phyloP scores from a whole-genome alignment of 352 stramenopile species.

The Globisporangium polare region DNA sequence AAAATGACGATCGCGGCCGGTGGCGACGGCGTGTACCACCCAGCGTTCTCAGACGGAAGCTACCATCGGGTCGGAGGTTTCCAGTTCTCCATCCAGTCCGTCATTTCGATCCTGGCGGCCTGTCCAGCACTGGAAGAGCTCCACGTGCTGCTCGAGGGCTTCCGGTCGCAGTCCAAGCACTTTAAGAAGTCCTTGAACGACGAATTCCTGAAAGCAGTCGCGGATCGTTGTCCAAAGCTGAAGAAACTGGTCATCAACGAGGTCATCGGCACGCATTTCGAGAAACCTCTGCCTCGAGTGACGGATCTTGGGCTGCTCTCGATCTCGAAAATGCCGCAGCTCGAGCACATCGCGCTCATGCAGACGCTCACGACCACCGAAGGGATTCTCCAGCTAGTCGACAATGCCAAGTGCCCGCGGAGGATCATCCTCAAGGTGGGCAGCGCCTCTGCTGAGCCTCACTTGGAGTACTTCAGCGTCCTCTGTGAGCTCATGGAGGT shows the following conservation, averaged over 20 bases:
- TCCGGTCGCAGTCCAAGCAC: background rate
- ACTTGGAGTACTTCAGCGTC: slow-evolving; percentile 2
- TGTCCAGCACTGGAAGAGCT: slow-evolving; percentile 18
- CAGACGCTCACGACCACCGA: background rate
- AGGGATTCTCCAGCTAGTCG: background rate
- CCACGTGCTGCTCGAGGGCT: slow-evolving; percentile 3
- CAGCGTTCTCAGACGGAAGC: background rate
- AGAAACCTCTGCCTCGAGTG: slow-evolving; percentile 2
- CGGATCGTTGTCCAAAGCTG: background rate
- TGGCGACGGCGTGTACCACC: slow-evolving; percentile 7
- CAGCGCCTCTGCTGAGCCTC: background rate
- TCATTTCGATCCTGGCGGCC: background rate
- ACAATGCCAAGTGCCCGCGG: background rate
- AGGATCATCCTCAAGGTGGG: slow-evolving; percentile 4
- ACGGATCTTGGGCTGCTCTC: slow-evolving; percentile 8
- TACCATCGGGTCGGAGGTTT: slow-evolving; percentile 1
- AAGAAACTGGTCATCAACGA: slow-evolving; percentile 10
- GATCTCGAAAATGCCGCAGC: slow-evolving; percentile 1
- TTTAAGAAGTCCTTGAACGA: slow-evolving; percentile 6
- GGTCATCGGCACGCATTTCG: background rate
- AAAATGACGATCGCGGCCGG: slow-evolving; percentile 9
- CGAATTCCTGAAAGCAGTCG: slow-evolving; percentile 1
- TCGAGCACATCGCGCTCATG: slow-evolving; percentile 8
- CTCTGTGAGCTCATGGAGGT: slow-evolving; percentile 1
- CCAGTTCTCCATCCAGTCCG: slow-evolving; percentile 1